Percentiles rank a stretch among this genome's conserved stretches.
Conservation (phyloP, 257 asterid genomes). For the Fraxinus quadrangulata region DNA sequence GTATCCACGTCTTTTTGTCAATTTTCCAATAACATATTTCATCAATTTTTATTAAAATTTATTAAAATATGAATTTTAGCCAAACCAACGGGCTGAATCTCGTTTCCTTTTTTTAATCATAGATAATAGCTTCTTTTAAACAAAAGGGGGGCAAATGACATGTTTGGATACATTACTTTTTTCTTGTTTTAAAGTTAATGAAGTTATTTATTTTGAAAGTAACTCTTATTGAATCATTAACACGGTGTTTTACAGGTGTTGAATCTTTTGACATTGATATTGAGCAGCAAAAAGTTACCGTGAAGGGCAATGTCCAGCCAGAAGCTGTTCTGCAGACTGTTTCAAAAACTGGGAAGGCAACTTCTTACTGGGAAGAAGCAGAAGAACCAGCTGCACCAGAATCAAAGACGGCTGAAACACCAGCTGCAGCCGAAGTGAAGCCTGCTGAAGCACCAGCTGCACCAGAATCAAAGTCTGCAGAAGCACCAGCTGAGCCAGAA, state of each 20-base stretch:
- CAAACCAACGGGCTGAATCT: neutral
- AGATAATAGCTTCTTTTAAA: neutral
- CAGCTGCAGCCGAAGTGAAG: slow-evolving; percentile 23
- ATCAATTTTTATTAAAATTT: too few species aligned
- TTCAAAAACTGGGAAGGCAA: slow-evolving; percentile 86
- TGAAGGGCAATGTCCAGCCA: slow-evolving; percentile 72
- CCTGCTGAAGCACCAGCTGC: slow-evolving; percentile 21
- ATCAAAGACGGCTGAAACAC: slow-evolving; percentile 16
- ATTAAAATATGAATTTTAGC: too few species aligned
- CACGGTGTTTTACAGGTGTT: slow-evolving; percentile 52
- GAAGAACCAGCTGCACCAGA: slow-evolving; percentile 26
- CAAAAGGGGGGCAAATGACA: neutral
- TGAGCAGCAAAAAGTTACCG: slow-evolving; percentile 82
- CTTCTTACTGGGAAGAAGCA: slow-evolving; percentile 75
- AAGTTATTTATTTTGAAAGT: neutral
- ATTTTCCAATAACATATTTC: too few species aligned
- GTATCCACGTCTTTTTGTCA: too few species aligned
- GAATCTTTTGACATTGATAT: slow-evolving; percentile 76
- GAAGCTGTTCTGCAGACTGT: slow-evolving; percentile 82
- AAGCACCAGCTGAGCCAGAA: slow-evolving; percentile 30
- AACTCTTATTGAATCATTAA: neutral
- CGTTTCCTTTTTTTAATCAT: too few species aligned
- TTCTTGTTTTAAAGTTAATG: neutral
- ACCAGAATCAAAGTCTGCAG: slow-evolving; percentile 41
- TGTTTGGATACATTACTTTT: neutral